phyloP scores from a whole-genome alignment of 1,284 basidiomycete species.

The Ceratobasidium sp. region DNA sequence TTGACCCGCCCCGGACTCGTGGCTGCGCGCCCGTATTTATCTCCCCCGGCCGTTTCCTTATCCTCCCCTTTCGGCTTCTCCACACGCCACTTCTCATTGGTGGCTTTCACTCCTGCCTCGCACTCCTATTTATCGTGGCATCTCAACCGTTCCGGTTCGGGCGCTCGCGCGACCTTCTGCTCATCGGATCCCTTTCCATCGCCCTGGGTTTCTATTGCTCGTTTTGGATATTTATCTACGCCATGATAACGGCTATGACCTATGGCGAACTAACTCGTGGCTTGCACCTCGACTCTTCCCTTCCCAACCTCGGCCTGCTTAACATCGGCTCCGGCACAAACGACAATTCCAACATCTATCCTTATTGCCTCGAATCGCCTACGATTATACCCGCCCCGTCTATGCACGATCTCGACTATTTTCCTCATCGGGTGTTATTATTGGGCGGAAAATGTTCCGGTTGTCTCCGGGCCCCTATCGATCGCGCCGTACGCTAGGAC shows the following conservation, averaged over 20 bases:
- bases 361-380: conserved; percentile 25
- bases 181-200: not conserved
- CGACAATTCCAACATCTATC: conserved; percentile 3
- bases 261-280: conserved; percentile 36
- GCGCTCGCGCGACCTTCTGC: too few relatives aligned
- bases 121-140: conserved; percentile 15
- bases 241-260: conserved; percentile 15
- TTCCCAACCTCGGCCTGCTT: not conserved
- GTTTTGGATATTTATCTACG: not conserved
- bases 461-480: conserved; percentile 3
- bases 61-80: not conserved
- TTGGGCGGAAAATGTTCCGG: conserved; percentile 25
- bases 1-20: conserved; percentile 8
- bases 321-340: conserved; percentile 1
- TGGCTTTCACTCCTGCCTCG: not conserved
- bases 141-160: too few relatives aligned
- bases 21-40: conserved; percentile 17
- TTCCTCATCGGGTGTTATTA: conserved; percentile 23
- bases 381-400: conserved; percentile 6
- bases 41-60: not conserved
- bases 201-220: not conserved
- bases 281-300: conserved; percentile 7
- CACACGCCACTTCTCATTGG: not conserved
- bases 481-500: too few relatives aligned
- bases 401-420: conserved; percentile 34